Evolutionary conservation across 352 stramenopile genomes (phyloP).

Genomic region (Globisporangium radiosum): DNA sequence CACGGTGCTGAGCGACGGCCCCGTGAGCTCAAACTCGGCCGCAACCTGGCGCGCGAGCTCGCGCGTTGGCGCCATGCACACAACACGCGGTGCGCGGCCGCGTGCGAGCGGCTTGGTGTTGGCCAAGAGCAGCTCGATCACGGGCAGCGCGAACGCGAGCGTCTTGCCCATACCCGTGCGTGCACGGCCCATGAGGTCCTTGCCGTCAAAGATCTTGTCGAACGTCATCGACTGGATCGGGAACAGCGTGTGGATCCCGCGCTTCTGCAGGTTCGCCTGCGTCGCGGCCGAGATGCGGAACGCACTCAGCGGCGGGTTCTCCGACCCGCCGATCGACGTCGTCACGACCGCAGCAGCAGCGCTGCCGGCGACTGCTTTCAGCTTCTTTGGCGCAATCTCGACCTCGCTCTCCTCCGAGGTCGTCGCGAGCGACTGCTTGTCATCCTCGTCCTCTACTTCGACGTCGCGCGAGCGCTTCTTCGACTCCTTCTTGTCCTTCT

Average conservation of each 20-base stretch:
- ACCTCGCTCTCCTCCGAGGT: slow-evolving; percentile 53
- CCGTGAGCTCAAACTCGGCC: slow-evolving; percentile 82
- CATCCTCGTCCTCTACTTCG: slow-evolving; percentile 19
- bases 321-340: slow-evolving; percentile 34
- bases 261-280: slow-evolving; percentile 51
- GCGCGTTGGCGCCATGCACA: slow-evolving; percentile 96
- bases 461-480: slow-evolving; percentile 63
- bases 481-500: slow-evolving; percentile 68
- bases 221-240: slow-evolving; percentile 94
- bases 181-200: slow-evolving; percentile 96
- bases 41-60: slow-evolving; percentile 97
- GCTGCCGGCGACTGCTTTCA: slow-evolving; percentile 7
- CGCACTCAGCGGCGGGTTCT: slow-evolving; percentile 64
- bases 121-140: slow-evolving; percentile 89
- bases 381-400: slow-evolving; percentile 30
- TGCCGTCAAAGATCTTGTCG: slow-evolving; percentile 91
- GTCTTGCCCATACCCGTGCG: slow-evolving; percentile 99
- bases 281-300: slow-evolving; percentile 69
- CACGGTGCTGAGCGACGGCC: slow-evolving; percentile 72
- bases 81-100: slow-evolving; percentile 83
- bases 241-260: slow-evolving; percentile 86
- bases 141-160: slow-evolving; percentile 95
- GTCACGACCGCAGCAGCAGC: background rate
- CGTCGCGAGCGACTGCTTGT: slow-evolving; percentile 22
- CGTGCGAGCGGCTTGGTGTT: slow-evolving; percentile 69